Evolutionary conservation across 1,284 basidiomycete genomes (phyloP), one percentile per base, ranked within the genome.

Genomic region (Naganishia albida): DNA sequence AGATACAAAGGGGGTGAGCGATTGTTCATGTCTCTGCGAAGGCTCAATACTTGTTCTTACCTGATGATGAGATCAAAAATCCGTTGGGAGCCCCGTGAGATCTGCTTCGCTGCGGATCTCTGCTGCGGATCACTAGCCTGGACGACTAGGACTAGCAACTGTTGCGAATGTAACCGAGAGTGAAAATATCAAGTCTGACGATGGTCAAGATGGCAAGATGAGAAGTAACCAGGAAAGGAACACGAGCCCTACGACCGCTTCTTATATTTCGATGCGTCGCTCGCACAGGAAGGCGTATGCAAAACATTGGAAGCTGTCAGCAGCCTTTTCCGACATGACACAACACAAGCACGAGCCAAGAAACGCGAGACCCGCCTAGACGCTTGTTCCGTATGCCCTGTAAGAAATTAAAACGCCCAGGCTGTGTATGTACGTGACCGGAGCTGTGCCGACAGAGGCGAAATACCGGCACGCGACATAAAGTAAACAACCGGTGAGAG

Each of bases 91-190:
- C 49, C 49, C 34, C 51, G 34, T 34, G 34, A 34, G 34, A 48
- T 48, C n/a, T 34, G 3, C 10, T 28, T 7, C 23, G 51, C 34
- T 53, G 51, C 34, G 51, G 51, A 38, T 53, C 34, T 30, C 28
- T 53, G 51, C 51, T 53, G 51, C 51, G 51, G 51, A 53, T 53
- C 18, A 30, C 34, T 53, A 53, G n/a, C n/a, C 42, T 43, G 42
- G n/a, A 43, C 16, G 6, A 43, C 10, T 20, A 20, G 10, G 18
- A 18, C 18, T 6, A 4, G 20, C 23, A 20, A 12, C 18, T 48
- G 46, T 20, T 43, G 15, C 16, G 42, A 43, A 43, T 34, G 34
- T 34, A 10, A 34, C 34, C 34, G 34, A 34, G 34, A 34, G 34
- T 34, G 34, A 34, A 34, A 6, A 10, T 34, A 34, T 34, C 34